Conservation (phyloP, 179 eudicot genomes). For the Vitellaria paradoxa region DNA sequence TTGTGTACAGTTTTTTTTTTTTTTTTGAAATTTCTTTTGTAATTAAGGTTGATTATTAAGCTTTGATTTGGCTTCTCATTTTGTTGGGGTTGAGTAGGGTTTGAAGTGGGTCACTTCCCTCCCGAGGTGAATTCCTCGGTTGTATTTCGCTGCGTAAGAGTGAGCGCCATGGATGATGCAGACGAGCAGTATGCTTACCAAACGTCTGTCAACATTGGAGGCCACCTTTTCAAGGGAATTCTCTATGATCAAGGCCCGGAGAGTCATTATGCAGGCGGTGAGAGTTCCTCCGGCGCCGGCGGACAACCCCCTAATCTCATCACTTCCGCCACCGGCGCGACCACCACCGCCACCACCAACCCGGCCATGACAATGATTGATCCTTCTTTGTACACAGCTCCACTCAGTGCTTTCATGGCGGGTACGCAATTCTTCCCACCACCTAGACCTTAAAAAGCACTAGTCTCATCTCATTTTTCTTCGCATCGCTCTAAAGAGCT, state of each 20-base stretch:
- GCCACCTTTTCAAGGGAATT: constrained; percentile 49
- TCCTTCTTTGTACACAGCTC: constrained; percentile 57
- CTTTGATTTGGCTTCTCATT: neutral
- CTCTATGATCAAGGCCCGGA: constrained; percentile 52
- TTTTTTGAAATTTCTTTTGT: neutral
- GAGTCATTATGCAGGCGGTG: constrained; percentile 27
- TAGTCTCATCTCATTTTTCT: neutral
- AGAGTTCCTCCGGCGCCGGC: constrained; percentile 38
- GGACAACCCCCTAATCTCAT: constrained; percentile 38
- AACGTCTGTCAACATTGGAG: constrained; percentile 43
- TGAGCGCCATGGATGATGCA: constrained; percentile 30
- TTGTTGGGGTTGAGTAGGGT: constrained; percentile 20
- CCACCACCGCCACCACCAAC: constrained; percentile 20
- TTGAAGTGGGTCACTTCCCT: constrained; percentile 34
- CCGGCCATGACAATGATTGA: constrained; percentile 43
- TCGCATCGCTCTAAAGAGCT: neutral
- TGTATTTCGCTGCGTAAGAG: constrained; percentile 34
- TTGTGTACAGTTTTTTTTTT: neutral
- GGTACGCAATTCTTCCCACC: constrained; percentile 95
- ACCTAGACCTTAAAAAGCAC: constrained; percentile 49
- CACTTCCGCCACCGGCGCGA: constrained; percentile 17
- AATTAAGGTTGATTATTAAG: neutral
- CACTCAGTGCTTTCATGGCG: constrained; percentile 73
- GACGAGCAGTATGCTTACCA: constrained; percentile 45
- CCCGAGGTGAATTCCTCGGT: constrained; percentile 30